A percentile compares a stretch with the other conserved stretches of the same genome.
Evolutionary conservation across 305 asterid genomes (phyloP).

Genomic region (Fraxinus albicans): DNA sequence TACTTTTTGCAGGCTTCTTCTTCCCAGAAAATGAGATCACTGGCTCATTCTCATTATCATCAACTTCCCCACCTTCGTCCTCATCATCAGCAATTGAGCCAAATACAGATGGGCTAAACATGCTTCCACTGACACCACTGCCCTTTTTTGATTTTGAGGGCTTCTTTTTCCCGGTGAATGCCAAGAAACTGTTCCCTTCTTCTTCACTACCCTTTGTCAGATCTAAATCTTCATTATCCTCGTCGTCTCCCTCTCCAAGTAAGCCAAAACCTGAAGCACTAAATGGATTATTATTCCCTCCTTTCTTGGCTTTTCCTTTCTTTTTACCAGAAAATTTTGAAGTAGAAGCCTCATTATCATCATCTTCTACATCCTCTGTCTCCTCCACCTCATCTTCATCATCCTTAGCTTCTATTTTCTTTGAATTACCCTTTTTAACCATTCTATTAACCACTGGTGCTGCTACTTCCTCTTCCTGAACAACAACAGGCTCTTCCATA

Average conservation of each 20-base stretch:
- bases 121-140: conserved; percentile 25
- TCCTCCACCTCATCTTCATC: conserved; percentile 44
- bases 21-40: conserved; percentile 49
- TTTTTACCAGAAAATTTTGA: conserved; percentile 52
- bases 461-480: conserved; percentile 53
- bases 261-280: conserved; percentile 55
- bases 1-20: conserved; percentile 59
- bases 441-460: conserved; percentile 47
- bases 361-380: conserved; percentile 41
- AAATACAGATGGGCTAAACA: conserved; percentile 29
- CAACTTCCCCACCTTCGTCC: conserved; percentile 35
- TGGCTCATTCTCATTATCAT: conserved; percentile 40
- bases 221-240: conserved; percentile 24
- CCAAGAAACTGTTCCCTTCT: conserved; percentile 16
- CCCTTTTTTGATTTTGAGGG: conserved; percentile 36
- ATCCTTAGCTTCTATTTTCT: conserved; percentile 38
- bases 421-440: conserved; percentile 59
- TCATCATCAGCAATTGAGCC: conserved; percentile 40
- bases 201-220: conserved; percentile 8
- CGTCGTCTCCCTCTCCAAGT: conserved; percentile 56
- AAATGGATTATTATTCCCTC: conserved; percentile 34
- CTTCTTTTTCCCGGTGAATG: conserved; percentile 38
- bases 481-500: conserved; percentile 49
- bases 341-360: conserved; percentile 40
- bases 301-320: conserved; percentile 61